phyloP scores from a whole-genome alignment of 805 yeast genomes.

The Zygotorulaspora chibaensis region DNA sequence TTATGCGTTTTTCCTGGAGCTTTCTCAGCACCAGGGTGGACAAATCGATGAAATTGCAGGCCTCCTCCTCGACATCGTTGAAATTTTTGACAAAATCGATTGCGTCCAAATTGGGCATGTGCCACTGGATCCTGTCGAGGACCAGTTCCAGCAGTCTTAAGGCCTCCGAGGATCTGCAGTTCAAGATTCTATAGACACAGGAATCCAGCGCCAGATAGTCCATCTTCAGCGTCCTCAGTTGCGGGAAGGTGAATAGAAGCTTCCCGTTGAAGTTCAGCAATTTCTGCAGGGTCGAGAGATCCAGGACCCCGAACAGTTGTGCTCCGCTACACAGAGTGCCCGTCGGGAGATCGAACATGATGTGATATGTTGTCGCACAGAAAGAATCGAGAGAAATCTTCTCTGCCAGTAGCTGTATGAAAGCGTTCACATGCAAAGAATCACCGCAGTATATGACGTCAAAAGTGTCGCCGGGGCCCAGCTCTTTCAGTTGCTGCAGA shows the following conservation, averaged over 20 bases:
- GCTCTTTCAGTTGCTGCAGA: not conserved
- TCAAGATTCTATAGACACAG: slow-evolving; percentile 15
- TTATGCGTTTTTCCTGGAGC: slow-evolving; percentile 11
- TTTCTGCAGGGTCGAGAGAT: slow-evolving; percentile 2
- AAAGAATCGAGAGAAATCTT: not conserved
- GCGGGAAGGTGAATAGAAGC: slow-evolving; percentile 11
- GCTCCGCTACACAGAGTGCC: slow-evolving; percentile 1
- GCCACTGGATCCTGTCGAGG: slow-evolving; percentile 10
- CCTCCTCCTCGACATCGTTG: slow-evolving; percentile 9
- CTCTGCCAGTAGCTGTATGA: not conserved
- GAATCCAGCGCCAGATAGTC: slow-evolving; percentile 23
- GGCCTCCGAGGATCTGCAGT: not conserved
- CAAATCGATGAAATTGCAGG: slow-evolving; percentile 23
- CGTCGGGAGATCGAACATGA: slow-evolving; percentile 7
- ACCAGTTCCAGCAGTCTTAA: slow-evolving; percentile 11
- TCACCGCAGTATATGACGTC: slow-evolving; percentile 9
- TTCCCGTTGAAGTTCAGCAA: not conserved
- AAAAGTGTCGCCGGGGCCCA: not conserved
- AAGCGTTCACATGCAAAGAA: not conserved
- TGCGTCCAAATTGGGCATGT: slow-evolving; percentile 13
- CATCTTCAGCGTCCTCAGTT: slow-evolving; percentile 11
- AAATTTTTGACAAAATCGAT: slow-evolving; percentile 13
- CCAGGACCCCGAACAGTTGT: slow-evolving; percentile 17
- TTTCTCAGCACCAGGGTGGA: slow-evolving; percentile 18
- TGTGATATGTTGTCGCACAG: not conserved